A percentile compares a stretch with the other conserved stretches of the same genome.
Evolutionary conservation across 805 yeast genomes (phyloP).

Genomic region (Pichia deserticola): DNA sequence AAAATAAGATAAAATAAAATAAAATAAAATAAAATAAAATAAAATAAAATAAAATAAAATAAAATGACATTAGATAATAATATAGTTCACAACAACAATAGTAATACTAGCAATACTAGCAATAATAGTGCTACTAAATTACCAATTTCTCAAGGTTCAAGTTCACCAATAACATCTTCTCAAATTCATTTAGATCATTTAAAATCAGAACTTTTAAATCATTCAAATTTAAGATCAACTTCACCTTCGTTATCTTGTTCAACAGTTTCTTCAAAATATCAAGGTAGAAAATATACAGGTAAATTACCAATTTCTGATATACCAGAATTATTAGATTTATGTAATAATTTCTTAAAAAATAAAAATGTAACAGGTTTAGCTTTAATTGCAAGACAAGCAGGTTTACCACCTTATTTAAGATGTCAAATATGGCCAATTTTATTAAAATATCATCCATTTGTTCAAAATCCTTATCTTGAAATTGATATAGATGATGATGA

Average conservation of each 20-base stretch:
- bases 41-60: too few relatives aligned
- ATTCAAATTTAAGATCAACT: neutral
- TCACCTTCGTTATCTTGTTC: slow-evolving; percentile 6
- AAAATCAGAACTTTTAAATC: neutral
- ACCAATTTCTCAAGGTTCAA: neutral
- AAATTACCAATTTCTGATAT: slow-evolving; percentile 39
- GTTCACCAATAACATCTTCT: neutral
- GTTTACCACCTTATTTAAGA: slow-evolving; percentile 78
- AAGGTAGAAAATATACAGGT: slow-evolving; percentile 24
- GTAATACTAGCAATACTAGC: too few relatives aligned
- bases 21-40: too few relatives aligned
- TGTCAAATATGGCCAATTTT: slow-evolving; percentile 79
- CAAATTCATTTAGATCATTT: neutral
- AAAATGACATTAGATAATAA: neutral
- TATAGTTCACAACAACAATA: too few relatives aligned
- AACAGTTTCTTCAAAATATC: slow-evolving; percentile 13
- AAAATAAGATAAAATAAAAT: neutral
- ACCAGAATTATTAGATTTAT: slow-evolving; percentile 45
- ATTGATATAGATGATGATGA: slow-evolving; percentile 44
- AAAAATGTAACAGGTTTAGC: slow-evolving; percentile 74
- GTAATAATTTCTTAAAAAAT: slow-evolving; percentile 46
- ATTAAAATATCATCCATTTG: slow-evolving; percentile 79
- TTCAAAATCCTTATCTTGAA: slow-evolving; percentile 61
- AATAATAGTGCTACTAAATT: neutral
- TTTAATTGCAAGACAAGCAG: slow-evolving; percentile 69